Evolutionary conservation across 2,329 filamentous ascomycete genomes (phyloP).

Genomic region (Myotisia sp.): DNA sequence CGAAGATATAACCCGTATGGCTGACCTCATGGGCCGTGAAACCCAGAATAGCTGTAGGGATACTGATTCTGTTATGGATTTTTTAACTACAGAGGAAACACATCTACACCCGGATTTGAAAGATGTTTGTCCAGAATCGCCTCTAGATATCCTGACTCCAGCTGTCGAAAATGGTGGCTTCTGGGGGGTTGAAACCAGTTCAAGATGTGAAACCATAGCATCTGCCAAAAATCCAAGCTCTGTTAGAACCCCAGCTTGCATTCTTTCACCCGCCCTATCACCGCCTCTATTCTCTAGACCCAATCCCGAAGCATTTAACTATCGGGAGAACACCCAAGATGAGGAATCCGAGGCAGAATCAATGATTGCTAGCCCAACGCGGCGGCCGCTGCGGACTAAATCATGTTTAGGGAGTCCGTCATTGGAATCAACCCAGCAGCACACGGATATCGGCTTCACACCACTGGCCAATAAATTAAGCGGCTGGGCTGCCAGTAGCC

Average conservation of each 20-base stretch:
- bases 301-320: slow-evolving; percentile 10
- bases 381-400: not conserved
- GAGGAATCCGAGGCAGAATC: slow-evolving; percentile 19
- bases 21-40: no score
- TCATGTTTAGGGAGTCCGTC: slow-evolving; percentile 1
- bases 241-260: slow-evolving; percentile 6
- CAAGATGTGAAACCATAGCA: slow-evolving; percentile 13
- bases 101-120: no score
- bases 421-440: not conserved
- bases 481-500: slow-evolving; percentile 49
- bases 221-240: slow-evolving; percentile 11
- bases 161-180: no score
- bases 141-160: no score
- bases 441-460: slow-evolving; percentile 42
- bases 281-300: slow-evolving; percentile 10
- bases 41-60: no score
- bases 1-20: no score
- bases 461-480: slow-evolving; percentile 48
- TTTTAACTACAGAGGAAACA: no score
- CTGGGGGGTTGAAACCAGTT: not conserved
- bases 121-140: no score
- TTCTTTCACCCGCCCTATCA: slow-evolving; percentile 15
- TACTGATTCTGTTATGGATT: no score
- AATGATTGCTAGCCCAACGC: slow-evolving; percentile 12
- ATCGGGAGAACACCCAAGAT: slow-evolving; percentile 12